Conservation (phyloP, 148 eudicot species). For the Polygonum maritimum region DNA sequence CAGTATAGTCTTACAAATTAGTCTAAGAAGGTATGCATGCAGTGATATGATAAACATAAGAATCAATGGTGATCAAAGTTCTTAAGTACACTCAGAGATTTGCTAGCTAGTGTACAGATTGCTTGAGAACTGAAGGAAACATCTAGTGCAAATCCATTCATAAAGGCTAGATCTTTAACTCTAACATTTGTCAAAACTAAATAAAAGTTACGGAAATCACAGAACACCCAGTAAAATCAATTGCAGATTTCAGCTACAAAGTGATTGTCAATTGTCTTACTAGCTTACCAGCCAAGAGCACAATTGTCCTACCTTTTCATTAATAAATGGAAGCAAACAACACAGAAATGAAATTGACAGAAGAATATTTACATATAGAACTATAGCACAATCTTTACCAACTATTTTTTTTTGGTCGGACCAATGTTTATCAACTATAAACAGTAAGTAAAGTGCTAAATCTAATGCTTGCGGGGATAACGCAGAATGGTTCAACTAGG, state of each 20-base stretch:
- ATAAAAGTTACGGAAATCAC: background rate
- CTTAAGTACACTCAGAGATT: background rate
- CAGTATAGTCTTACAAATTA: background rate
- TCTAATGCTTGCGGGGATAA: background rate
- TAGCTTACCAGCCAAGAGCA: background rate
- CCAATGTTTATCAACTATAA: background rate
- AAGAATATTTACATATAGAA: background rate
- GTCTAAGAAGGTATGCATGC: background rate
- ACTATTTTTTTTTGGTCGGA: too few species aligned
- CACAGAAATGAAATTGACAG: background rate
- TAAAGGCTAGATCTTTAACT: background rate
- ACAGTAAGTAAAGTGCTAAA: background rate
- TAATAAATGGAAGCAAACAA: background rate
- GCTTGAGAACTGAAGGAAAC: background rate
- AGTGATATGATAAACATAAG: background rate
- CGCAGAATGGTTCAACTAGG: too few species aligned
- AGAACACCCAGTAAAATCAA: background rate
- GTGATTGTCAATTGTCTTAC: too few species aligned
- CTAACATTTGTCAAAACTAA: background rate
- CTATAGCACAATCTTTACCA: background rate
- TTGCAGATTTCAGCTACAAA: background rate
- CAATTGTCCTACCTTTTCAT: background rate
- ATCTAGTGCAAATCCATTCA: background rate
- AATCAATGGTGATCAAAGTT: background rate
- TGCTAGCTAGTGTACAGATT: background rate